Conservation (phyloP, 805 yeast genomes). For the Starmerella khaoyaiensis region DNA sequence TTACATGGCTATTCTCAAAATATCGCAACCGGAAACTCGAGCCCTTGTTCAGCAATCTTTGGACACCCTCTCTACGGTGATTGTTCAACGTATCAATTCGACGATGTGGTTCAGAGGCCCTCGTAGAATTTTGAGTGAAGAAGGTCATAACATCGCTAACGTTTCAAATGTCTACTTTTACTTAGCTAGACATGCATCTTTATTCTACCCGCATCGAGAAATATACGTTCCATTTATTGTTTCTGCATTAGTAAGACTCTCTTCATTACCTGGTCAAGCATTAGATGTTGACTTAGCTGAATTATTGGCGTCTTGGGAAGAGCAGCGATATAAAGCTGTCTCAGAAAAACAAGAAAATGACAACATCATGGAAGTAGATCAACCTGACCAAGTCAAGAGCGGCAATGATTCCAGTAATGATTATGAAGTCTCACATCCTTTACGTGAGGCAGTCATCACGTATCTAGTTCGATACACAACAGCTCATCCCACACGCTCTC, state of each 20-base stretch:
- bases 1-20: conserved; percentile 74
- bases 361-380: not conserved
- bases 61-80: conserved; percentile 76
- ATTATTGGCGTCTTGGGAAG: conserved; percentile 73
- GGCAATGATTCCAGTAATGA: not conserved
- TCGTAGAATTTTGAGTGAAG: conserved; percentile 79
- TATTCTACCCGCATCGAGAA: conserved; percentile 76
- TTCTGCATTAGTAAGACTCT: conserved; percentile 81
- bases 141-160: conserved; percentile 73
- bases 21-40: conserved; percentile 76
- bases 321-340: conserved; percentile 7
- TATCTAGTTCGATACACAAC: conserved; percentile 80
- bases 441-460: conserved; percentile 80
- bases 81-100: conserved; percentile 49
- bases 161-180: conserved; percentile 81
- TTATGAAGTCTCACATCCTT: conserved; percentile 57
- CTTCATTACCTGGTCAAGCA: conserved; percentile 67
- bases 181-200: conserved; percentile 69
- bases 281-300: conserved; percentile 86
- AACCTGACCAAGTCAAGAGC: not conserved
- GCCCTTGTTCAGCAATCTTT: conserved; percentile 75
- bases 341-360: conserved; percentile 9
- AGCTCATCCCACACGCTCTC: conserved; percentile 48
- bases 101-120: conserved; percentile 89
- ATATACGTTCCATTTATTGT: conserved; percentile 80